Base-by-base conservation (phyloP, 1,284 basidiomycete genomes). In the Takashimella koratensis region DNA sequence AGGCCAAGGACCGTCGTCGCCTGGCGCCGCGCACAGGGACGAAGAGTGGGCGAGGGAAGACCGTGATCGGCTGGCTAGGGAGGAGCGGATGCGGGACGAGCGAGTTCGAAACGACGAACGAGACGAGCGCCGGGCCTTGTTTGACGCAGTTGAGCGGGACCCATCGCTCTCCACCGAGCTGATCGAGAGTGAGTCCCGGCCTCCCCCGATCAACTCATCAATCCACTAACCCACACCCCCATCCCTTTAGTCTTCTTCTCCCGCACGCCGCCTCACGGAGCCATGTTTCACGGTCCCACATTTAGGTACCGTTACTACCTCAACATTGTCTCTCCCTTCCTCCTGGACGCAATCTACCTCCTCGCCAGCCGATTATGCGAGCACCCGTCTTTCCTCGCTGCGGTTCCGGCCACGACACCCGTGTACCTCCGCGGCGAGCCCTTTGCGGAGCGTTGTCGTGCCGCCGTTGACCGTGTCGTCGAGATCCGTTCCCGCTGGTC, bases 261-360 rank as follows among this genome's bases (percentile, higher is more conserved):
- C 16, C 67, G 71, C 25, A 66, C 77, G 5, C 69, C 70, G 19
- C 77, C 78, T 23, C 75, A 74, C 59, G 66, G 64, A 40, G 60
- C 69, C 41, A 74, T 78, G 67, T 65, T 78, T 47, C 77, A 79
- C 58, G 62, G 65, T 20, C 67, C 77, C 22, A 77, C 75, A 3
- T 78, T 79, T 64, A 62, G 74, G 10, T 70, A 78, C 52, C 74
- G 77, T 11, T 64, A 75, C 12, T 77, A 76, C 56, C 70, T 74
- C 39, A 66, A 65, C 30, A 70, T 70, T 44, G 66, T 74, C 3
- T 74, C 76, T 12, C 70, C 73, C 4, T 63, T 75, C 41, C 65
- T 78, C n/a, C 64, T 78, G 47, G 70, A 77, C 58, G 67, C 74
- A 40, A 76, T 79, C 39, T 78, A 75, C 60, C 72, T 76, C 19